Evolutionary conservation across 2,329 filamentous ascomycete species (phyloP).

Genomic region (Leptographium wingfieldii): DNA sequence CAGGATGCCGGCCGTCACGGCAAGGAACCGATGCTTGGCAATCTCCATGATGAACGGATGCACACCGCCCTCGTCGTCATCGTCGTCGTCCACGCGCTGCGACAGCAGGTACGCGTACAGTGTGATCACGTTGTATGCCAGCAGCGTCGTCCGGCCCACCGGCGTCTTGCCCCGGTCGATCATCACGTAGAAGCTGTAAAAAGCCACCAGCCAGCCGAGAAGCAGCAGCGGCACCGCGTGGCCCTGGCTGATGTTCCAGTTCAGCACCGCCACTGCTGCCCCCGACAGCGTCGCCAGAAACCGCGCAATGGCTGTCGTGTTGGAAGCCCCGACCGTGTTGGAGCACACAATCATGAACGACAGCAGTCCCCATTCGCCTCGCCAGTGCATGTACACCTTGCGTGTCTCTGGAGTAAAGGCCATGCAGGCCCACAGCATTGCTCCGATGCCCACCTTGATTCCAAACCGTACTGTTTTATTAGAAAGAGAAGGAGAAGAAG

Average conservation of each 20-base stretch:
- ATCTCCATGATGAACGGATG: conserved; percentile 82
- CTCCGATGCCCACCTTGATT: conserved; percentile 85
- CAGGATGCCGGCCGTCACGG: conserved; percentile 74
- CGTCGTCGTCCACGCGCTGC: conserved; percentile 63
- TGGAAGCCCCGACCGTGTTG: conserved; percentile 94
- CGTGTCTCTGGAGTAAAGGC: conserved; percentile 71
- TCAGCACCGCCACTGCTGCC: conserved; percentile 57
- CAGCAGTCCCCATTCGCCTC: conserved; percentile 91
- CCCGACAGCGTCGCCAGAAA: conserved; percentile 81
- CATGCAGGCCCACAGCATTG: conserved; percentile 76
- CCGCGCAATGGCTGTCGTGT: conserved; percentile 78
- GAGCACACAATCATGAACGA: conserved; percentile 98
- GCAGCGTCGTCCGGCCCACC: conserved; percentile 82
- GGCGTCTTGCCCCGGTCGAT: conserved; percentile 73
- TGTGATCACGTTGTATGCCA: conserved; percentile 92
- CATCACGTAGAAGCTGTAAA: conserved; percentile 84
- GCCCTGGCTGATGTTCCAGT: conserved; percentile 65
- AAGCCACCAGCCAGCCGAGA: conserved; percentile 68
- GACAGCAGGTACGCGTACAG: conserved; percentile 89
- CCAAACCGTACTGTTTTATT: conserved; percentile 50
- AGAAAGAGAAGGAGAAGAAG: conserved; percentile 1
- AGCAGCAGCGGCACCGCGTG: conserved; percentile 66
- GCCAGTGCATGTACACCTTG: conserved; percentile 73
- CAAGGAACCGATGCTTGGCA: conserved; percentile 71
- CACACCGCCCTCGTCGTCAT: conserved; percentile 78